Conservation (phyloP, 257 asterid species). For the Primulina huaijiensis region DNA sequence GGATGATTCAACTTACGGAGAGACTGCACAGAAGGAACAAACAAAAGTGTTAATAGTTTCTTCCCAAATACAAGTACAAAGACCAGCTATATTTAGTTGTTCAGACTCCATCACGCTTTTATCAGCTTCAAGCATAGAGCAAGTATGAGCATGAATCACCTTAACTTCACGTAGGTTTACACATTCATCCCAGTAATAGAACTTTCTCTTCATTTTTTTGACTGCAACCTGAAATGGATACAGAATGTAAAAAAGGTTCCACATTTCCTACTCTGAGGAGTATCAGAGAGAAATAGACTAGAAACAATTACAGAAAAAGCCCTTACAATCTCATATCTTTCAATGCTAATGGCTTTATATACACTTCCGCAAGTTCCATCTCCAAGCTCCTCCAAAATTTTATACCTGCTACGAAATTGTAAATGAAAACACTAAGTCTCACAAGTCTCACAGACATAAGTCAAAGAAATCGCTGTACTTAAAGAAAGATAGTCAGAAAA, state of each 20-base stretch:
- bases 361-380: slow-evolving; percentile 92
- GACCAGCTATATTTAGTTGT: not conserved
- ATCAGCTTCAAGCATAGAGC: slow-evolving; percentile 22
- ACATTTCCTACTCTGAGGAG: slow-evolving; percentile 6
- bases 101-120: slow-evolving; percentile 17
- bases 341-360: slow-evolving; percentile 76
- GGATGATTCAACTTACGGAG: slow-evolving; percentile 81
- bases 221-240: slow-evolving; percentile 71
- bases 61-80: slow-evolving; percentile 6
- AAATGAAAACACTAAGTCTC: slow-evolving; percentile 25
- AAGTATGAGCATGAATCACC: slow-evolving; percentile 33
- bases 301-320: slow-evolving; percentile 4
- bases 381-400: slow-evolving; percentile 79
- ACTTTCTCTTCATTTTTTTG: slow-evolving; percentile 91
- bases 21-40: slow-evolving; percentile 52
- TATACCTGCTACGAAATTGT: slow-evolving; percentile 53
- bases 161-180: slow-evolving; percentile 82
- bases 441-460: slow-evolving; percentile 3
- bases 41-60: slow-evolving; percentile 17
- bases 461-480: not conserved
- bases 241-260: slow-evolving; percentile 20
- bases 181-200: slow-evolving; percentile 86
- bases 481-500: slow-evolving; percentile 8
- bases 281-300: slow-evolving; percentile 17
- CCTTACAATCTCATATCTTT: slow-evolving; percentile 83